A percentile compares a stretch with the other conserved stretches of the same genome.
Conservation (phyloP, 208 protist species). For the Crithidia thermophila region DNA sequence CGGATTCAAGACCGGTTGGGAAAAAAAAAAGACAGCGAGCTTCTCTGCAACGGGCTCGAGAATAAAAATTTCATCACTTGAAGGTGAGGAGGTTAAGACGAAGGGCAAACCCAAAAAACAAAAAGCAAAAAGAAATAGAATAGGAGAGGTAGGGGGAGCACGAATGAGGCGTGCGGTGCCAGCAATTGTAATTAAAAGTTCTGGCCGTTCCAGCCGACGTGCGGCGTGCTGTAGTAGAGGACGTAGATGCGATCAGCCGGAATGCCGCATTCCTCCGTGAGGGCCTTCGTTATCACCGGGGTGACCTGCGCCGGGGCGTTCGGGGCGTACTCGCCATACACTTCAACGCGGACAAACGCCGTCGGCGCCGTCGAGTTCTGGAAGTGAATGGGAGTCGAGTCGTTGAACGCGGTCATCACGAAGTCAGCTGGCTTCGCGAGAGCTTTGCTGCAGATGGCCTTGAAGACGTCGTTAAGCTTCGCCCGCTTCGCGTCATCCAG, state of each 20-base stretch:
- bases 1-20: too few relatives aligned
- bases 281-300: conserved; percentile 22
- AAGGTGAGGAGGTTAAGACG: too few relatives aligned
- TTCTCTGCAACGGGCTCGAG: too few relatives aligned
- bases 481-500: conserved; percentile 23
- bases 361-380: conserved; percentile 22
- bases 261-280: conserved; percentile 31
- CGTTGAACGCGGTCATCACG: conserved; percentile 43
- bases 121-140: too few relatives aligned
- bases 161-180: too few relatives aligned
- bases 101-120: too few relatives aligned
- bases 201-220: conserved; percentile 34
- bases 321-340: conserved; percentile 12
- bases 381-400: conserved; percentile 26
- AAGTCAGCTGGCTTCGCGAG: conserved; percentile 31
- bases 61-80: too few relatives aligned
- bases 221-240: conserved; percentile 27
- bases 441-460: conserved; percentile 11
- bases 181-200: too few relatives aligned
- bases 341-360: conserved; percentile 32
- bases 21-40: too few relatives aligned
- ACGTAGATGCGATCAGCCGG: conserved; percentile 29
- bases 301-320: conserved; percentile 20
- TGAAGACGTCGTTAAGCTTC: conserved; percentile 22
- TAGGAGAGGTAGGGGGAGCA: too few relatives aligned